Percentiles rank a stretch among this genome's conserved stretches.
phyloP scores from a whole-genome alignment of 2,329 filamentous ascomycete genomes.

The Aureobasidium uvarum region DNA sequence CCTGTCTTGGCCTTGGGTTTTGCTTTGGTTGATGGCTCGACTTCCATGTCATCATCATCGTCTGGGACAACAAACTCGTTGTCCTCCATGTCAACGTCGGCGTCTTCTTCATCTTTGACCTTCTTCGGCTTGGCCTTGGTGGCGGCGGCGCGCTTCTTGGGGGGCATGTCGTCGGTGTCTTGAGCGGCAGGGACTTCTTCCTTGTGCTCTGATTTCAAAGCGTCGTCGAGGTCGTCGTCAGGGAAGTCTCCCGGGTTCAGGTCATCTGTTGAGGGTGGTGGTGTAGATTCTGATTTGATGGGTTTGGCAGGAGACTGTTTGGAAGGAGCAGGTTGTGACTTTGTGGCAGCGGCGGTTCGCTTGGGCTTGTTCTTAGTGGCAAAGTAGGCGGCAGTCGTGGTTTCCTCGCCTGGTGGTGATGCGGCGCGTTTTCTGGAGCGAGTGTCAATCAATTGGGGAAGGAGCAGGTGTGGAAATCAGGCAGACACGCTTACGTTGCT shows the following conservation, averaged over 20 bases:
- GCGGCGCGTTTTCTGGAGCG: conserved; percentile 48
- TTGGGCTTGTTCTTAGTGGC: conserved; percentile 55
- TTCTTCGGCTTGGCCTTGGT: conserved; percentile 45
- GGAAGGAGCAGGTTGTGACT: conserved; percentile 30
- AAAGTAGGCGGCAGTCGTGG: conserved; percentile 63
- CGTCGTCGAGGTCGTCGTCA: conserved; percentile 43
- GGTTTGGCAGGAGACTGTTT: conserved; percentile 32
- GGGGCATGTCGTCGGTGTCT: conserved; percentile 42
- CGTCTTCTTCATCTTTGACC: conserved; percentile 59
- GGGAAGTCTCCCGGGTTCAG: conserved; percentile 39
- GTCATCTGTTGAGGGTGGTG: conserved; percentile 39
- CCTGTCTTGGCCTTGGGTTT: conserved; percentile 38
- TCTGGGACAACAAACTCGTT: conserved; percentile 46
- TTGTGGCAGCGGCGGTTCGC: conserved; percentile 43
- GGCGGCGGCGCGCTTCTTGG: conserved; percentile 18
- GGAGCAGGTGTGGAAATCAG: conserved; percentile 35
- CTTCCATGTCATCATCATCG: conserved; percentile 45
- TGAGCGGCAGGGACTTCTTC: conserved; percentile 57
- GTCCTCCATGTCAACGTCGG: conserved; percentile 55
- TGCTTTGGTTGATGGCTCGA: conserved; percentile 41
- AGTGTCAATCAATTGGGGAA: conserved; percentile 19
- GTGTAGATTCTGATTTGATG: conserved; percentile 36
- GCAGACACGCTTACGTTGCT: conserved; percentile 21
- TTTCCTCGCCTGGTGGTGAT: conserved; percentile 55
- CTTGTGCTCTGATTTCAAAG: conserved; percentile 72